phyloP scores from a whole-genome alignment of 306 rosid genomes.

The Quercus parvula region DNA sequence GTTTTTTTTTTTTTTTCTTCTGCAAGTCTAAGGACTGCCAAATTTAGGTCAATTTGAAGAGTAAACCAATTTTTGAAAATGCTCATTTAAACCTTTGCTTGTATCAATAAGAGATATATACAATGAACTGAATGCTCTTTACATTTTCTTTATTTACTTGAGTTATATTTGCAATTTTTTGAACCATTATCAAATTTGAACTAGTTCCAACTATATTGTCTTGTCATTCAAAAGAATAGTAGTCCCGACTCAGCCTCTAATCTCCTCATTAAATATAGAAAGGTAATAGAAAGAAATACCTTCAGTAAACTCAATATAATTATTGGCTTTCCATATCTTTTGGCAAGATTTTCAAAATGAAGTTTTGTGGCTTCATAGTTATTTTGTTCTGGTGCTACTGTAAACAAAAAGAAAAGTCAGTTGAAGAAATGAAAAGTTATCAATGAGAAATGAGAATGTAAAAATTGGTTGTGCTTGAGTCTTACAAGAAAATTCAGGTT shows the following conservation, averaged over 20 bases:
- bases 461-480: background rate
- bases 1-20: background rate
- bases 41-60: background rate
- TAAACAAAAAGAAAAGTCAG: conserved; percentile 23
- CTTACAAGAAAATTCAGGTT: conserved; percentile 87
- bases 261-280: conserved; percentile 2
- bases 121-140: background rate
- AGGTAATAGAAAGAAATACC: conserved; percentile 45
- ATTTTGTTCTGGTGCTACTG: conserved; percentile 65
- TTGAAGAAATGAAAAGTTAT: conserved; percentile 7
- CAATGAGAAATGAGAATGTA: conserved; percentile 6
- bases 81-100: background rate
- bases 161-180: background rate
- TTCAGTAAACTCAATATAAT: conserved; percentile 86
- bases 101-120: background rate
- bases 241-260: background rate
- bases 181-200: background rate
- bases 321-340: conserved; percentile 89
- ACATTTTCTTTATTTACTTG: background rate
- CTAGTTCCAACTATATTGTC: background rate
- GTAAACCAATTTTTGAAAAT: background rate
- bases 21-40: background rate
- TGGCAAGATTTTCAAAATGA: conserved; percentile 85
- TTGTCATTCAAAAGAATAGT: background rate
- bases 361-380: conserved; percentile 76